A percentile compares a stretch with the other conserved stretches of the same genome.
These are phyloP conservation scores for Chlamydomonas schloesseri DNA, from an alignment of 139 green algal genomes.

Conservation along the genomic window DNA sequence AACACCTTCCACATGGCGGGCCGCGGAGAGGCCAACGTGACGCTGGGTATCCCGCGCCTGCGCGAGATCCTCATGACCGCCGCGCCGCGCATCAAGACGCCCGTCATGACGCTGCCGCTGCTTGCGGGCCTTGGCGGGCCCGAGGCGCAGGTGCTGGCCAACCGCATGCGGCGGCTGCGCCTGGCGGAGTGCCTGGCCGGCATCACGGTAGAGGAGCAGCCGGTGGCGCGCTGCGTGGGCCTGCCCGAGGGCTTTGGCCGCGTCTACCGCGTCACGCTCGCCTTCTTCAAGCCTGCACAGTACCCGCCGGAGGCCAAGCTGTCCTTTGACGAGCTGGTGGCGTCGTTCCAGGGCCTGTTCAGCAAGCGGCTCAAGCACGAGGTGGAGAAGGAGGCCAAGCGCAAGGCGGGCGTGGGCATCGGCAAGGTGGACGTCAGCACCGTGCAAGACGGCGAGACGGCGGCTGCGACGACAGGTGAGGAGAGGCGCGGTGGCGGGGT, in stretches of 20 bases:
- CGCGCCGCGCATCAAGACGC: conserved; percentile 86
- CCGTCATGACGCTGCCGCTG: conserved; percentile 94
- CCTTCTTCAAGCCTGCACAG: conserved; percentile 53
- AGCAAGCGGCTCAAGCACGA: conserved; percentile 65
- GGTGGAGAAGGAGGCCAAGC: conserved; percentile 52
- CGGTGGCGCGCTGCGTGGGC: conserved; percentile 42
- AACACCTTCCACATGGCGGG: conserved; percentile 98
- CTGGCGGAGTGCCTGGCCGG: conserved; percentile 83
- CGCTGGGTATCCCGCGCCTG: conserved; percentile 95
- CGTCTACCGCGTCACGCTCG: conserved; percentile 66
- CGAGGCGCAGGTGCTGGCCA: conserved; percentile 73
- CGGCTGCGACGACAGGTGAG: not conserved
- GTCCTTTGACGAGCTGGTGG: conserved; percentile 75
- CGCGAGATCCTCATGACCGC: conserved; percentile 99
- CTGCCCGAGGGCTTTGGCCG: conserved; percentile 47
- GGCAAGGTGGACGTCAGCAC: conserved; percentile 38
- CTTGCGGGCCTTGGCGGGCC: conserved; percentile 9
- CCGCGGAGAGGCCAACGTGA: conserved; percentile 97
- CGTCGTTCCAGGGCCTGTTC: conserved; percentile 76
- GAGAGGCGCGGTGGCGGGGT: not conserved
- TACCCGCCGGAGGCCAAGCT: conserved; percentile 83
- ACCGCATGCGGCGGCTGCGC: conserved; percentile 82
- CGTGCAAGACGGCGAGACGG: conserved; percentile 55
- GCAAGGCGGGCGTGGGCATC: conserved; percentile 34
- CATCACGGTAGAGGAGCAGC: conserved; percentile 79